phyloP scores from a whole-genome alignment of 495 filamentous ascomycete genomes.

The Penicillium waksmanii region DNA sequence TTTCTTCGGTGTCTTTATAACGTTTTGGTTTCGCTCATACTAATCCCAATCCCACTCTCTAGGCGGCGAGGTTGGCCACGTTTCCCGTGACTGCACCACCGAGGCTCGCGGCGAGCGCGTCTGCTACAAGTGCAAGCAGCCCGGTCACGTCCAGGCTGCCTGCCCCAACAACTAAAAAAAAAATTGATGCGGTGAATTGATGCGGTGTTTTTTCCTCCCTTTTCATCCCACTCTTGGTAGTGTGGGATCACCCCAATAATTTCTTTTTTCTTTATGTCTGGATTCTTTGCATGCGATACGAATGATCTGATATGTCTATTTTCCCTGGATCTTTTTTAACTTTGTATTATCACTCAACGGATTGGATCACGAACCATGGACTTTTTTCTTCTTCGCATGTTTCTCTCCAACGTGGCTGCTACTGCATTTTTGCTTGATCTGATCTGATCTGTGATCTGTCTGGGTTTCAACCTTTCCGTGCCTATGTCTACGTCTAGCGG shows the following conservation, averaged over 20 bases:
- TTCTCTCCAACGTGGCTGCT: neutral
- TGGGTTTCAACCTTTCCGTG: conserved; percentile 15
- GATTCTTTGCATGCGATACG: conserved; percentile 27
- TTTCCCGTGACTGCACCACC: conserved; percentile 92
- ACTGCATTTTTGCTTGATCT: conserved; percentile 12
- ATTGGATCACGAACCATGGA: conserved; percentile 36
- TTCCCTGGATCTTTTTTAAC: conserved; percentile 22
- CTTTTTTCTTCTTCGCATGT: conserved; percentile 20
- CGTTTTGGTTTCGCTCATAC: no score
- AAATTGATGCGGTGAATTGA: neutral
- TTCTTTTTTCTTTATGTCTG: conserved; percentile 13
- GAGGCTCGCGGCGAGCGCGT: conserved; percentile 88
- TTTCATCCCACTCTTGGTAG: no score
- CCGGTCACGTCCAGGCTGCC: conserved; percentile 90
- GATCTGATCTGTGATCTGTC: conserved; percentile 6
- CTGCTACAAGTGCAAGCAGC: conserved; percentile 99
- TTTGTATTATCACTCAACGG: conserved; percentile 33
- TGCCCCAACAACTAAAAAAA: conserved; percentile 65
- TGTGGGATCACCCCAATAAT: neutral
- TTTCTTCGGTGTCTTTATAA: no score
- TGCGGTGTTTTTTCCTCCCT: neutral
- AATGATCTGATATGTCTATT: conserved; percentile 30
- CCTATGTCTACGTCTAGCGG: conserved; percentile 10
- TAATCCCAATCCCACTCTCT: neutral
- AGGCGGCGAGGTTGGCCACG: conserved; percentile 89